Base-by-base conservation (phyloP, 1,284 basidiomycete species). In the Gomphus bonarii region DNA sequence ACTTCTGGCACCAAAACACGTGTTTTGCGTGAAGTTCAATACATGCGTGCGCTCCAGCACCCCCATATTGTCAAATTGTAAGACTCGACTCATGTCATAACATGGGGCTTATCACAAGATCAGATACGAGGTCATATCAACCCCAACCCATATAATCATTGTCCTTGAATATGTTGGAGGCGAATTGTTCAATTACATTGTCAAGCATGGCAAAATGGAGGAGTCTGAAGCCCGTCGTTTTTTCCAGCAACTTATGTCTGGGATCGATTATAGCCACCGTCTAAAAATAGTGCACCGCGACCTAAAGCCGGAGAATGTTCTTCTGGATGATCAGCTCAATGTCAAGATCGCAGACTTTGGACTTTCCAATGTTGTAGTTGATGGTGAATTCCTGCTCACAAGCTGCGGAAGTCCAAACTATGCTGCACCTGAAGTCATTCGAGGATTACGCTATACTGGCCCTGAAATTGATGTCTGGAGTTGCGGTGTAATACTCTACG, bases 401-500 rank as follows among this genome's bases (percentile, higher is more conserved):
- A 93, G 89, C 63, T 97, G 94, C 69, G 94, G 94, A 1, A 93
- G 89, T 68, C 94, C 94, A 0, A 97, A 97, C 70, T 97, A 97
- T 65, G 94, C 94, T 55, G 94, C 94, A 0, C 94, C 94, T 1
- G 94, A 97, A 67, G 94, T 97, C 64, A 95, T 97, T 64, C 81
- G 86, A 22, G 93, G 93, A 14, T 90, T 90, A 59, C 77, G 95
- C 8, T 97, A 97, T 67, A 92, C 91, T 1, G 94, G 94, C 0
- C 93, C 94, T 0, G 94, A 95, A 70, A 95, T 97, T 64, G 94
- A 97, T 65, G 92, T 97, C n/a, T 97, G 94, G 94, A 92, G 88
- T 64, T 90, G 90, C 58, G 94, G 94, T 0, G 93, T 97, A 35
- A 97, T 97, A 64, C 79, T 97, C 57, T 97, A 93, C 72, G 94